These are phyloP conservation scores for Chrysopogon serrulatus DNA, from an alignment of 176 grass and related monocot genomes.

Conservation along the genomic window DNA sequence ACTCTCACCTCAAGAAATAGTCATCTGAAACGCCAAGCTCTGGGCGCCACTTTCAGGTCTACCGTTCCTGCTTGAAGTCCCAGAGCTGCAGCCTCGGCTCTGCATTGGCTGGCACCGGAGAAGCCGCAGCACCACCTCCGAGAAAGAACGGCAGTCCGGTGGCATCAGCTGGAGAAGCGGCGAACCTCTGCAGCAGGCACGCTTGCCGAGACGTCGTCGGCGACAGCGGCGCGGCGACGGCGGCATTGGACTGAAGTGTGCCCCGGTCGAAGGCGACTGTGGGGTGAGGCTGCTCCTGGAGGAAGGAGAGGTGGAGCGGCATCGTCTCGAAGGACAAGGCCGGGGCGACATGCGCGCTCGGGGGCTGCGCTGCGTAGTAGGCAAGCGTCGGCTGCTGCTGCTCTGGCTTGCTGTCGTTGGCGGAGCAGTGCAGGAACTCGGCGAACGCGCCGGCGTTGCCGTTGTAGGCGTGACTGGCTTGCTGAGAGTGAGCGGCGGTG, in stretches of 20 bases:
- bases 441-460: constrained; percentile 29
- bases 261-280: constrained; percentile 59
- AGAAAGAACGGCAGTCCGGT: constrained; percentile 33
- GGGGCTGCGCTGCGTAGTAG: constrained; percentile 19
- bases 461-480: constrained; percentile 15
- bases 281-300: constrained; percentile 42
- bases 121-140: constrained; percentile 1
- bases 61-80: constrained; percentile 52
- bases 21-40: neutral
- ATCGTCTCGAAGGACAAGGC: constrained; percentile 45
- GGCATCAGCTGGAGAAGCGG: constrained; percentile 19
- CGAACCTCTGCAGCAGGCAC: constrained; percentile 43
- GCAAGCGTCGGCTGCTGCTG: constrained; percentile 27
- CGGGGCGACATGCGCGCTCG: constrained; percentile 9
- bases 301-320: constrained; percentile 59
- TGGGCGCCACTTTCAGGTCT: constrained; percentile 8
- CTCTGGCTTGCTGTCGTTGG: constrained; percentile 20
- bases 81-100: constrained; percentile 46
- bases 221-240: constrained; percentile 32
- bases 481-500: constrained; percentile 10
- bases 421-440: constrained; percentile 45
- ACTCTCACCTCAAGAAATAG: constrained; percentile 19
- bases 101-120: neutral
- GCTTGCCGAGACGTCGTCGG: constrained; percentile 26
- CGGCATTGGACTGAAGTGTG: constrained; percentile 95